Evolutionary conservation across 1,284 basidiomycete species (phyloP), one percentile per base, ranked within the genome.

Genomic region (Moesziomyces sp.): DNA sequence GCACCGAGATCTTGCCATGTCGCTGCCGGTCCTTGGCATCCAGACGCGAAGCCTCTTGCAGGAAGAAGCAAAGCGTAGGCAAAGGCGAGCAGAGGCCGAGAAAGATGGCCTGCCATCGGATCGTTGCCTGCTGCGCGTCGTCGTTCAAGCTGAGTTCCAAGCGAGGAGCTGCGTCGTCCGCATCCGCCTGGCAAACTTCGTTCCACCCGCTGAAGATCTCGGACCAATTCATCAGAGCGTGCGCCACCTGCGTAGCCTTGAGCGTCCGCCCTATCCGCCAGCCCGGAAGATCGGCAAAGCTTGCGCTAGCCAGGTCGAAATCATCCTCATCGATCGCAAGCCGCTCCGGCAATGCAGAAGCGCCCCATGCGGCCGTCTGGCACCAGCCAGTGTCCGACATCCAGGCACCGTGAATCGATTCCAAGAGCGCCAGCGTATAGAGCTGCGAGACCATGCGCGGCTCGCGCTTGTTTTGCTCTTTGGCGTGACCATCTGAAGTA

Each of bases 221-320:
- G 1, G 60, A 68, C 70, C 70, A 73, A 28, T 73, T 73, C 65
- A 73, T 64, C 46, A 73, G 50, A 11, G 64, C 70, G 19, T 73
- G 70, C 0, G 65, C 65, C 4, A 73, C 61, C 42, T 60, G 59
- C 16, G 58, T 53, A 2, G 57, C 55, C 16, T 63, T 54, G 43
- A 73, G 35, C 19, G 50, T 68, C 30, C 57, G 60, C 1, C 70
- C 70, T 4, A 35, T 18, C 0, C 70, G 60, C 70, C 70, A 73
- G 14, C 70, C 70, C 0, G 70, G 70, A 24, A 73, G 65, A 42
- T 64, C 56, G 14, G 43, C 19, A 19, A 67, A 23, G 40, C 42
- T 53, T 2, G 56, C 50, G 21, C 11, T 42, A 7, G 57, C 55
- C 10, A 52, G 24, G 23, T 68, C 61, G 38, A 60, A 63, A 40